Conservation (phyloP, 2,329 filamentous ascomycete species). For the Alternaria brassicae region DNA sequence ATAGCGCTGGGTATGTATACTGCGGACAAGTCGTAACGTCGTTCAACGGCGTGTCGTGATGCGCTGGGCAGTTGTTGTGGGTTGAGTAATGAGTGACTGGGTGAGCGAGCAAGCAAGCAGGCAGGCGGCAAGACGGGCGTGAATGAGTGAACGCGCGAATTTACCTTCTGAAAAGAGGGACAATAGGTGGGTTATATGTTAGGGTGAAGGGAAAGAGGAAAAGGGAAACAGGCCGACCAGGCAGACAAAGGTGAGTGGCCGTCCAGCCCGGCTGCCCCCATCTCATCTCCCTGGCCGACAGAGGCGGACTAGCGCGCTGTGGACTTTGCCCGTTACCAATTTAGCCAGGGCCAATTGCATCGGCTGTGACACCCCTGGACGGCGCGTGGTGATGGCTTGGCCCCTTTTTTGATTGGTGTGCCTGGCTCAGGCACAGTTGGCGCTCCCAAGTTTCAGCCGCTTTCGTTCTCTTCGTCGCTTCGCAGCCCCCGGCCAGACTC, state of each 20-base stretch:
- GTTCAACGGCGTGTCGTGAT: slow-evolving; percentile 33
- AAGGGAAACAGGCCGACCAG: slow-evolving; percentile 33
- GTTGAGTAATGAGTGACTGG: slow-evolving; percentile 38
- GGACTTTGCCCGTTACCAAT: slow-evolving; percentile 34
- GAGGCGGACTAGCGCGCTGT: slow-evolving; percentile 23
- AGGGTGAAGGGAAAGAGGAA: slow-evolving; percentile 35
- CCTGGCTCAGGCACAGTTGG: slow-evolving; percentile 38
- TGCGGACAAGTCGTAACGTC: slow-evolving; percentile 32
- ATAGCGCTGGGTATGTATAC: slow-evolving; percentile 16
- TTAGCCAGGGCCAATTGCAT: slow-evolving; percentile 33
- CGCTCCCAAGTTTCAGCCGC: slow-evolving; percentile 25
- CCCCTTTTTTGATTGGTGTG: slow-evolving; percentile 38
- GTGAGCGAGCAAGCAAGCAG: slow-evolving; percentile 20
- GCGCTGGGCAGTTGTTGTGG: slow-evolving; percentile 11
- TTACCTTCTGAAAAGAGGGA: slow-evolving; percentile 34
- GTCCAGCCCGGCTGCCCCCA: slow-evolving; percentile 31
- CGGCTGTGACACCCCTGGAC: slow-evolving; percentile 25
- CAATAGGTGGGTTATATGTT: slow-evolving; percentile 33
- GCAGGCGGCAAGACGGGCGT: slow-evolving; percentile 40
- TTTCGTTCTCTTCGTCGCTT: slow-evolving; percentile 4
- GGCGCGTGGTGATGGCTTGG: slow-evolving; percentile 8
- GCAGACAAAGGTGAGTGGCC: slow-evolving; percentile 24
- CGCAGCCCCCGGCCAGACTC: slow-evolving; percentile 14
- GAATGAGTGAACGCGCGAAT: slow-evolving; percentile 51
- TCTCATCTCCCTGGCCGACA: slow-evolving; percentile 34